Conservation (phyloP, 495 filamentous ascomycete genomes). For the Pyronema domesticum region DNA sequence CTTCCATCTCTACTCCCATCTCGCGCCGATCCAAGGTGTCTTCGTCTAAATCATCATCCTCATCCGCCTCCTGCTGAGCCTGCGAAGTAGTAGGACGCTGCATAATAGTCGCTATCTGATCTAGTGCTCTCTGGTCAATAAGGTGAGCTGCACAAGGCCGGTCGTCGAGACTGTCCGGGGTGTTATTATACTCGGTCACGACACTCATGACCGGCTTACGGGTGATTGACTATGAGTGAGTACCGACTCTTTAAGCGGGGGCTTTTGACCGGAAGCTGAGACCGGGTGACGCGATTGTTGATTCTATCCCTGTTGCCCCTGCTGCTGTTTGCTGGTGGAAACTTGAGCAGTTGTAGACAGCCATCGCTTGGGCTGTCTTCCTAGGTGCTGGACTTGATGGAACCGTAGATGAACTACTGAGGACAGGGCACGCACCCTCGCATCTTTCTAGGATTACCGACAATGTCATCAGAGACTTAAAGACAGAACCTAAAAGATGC, state of each 20-base stretch:
- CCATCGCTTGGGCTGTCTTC: too few species aligned
- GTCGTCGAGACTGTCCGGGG: constrained; percentile 42
- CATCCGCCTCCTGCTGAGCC: constrained; percentile 5
- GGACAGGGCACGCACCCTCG: too few species aligned
- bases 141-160: constrained; percentile 45
- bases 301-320: too few species aligned
- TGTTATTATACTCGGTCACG: constrained; percentile 24
- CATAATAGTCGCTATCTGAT: constrained; percentile 28
- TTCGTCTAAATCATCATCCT: constrained; percentile 7
- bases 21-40: constrained; percentile 18
- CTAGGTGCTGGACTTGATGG: too few species aligned
- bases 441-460: too few species aligned
- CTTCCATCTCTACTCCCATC: too few species aligned
- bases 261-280: constrained; percentile 14
- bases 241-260: constrained; percentile 20
- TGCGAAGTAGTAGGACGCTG: too few species aligned
- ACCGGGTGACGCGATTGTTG: constrained; percentile 6
- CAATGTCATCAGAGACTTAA: too few species aligned
- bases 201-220: constrained; percentile 49
- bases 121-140: constrained; percentile 47
- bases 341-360: too few species aligned
- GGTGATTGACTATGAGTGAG: constrained; percentile 31
- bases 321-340: too few species aligned
- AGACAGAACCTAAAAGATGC: too few species aligned
- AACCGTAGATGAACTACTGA: too few species aligned